Percentiles rank a stretch among this genome's conserved stretches.
Conservation (phyloP, 176 grass and related monocot species). For the Cocos nucifera region DNA sequence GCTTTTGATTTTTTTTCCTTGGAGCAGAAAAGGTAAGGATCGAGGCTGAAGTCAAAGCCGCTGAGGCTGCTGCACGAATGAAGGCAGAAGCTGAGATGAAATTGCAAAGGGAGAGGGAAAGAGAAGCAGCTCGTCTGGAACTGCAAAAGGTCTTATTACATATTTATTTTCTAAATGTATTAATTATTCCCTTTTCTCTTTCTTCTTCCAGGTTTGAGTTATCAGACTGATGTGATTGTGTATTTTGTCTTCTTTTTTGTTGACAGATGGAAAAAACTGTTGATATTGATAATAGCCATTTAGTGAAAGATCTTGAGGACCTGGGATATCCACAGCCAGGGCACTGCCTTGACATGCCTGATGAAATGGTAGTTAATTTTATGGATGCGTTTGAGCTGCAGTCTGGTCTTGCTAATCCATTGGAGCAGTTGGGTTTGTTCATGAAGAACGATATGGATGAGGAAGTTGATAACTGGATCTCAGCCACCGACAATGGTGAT, state of each 20-base stretch:
- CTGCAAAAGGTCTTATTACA: constrained; percentile 43
- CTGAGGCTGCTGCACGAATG: constrained; percentile 47
- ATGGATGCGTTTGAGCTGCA: constrained; percentile 32
- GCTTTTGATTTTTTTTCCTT: neutral
- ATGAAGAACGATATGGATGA: constrained; percentile 62
- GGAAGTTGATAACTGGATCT: constrained; percentile 27
- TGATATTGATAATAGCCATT: constrained; percentile 75
- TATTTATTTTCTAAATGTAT: neutral
- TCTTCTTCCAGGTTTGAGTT: neutral
- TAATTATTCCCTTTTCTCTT: constrained; percentile 3
- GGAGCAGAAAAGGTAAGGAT: constrained; percentile 67
- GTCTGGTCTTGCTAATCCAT: constrained; percentile 35
- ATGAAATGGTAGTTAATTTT: constrained; percentile 33
- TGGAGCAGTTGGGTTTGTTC: constrained; percentile 65
- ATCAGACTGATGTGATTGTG: too few species aligned
- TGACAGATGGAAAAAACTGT: constrained; percentile 77
- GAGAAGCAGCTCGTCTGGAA: constrained; percentile 60
- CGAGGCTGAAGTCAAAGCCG: constrained; percentile 67
- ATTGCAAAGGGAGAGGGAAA: constrained; percentile 54
- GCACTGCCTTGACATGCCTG: constrained; percentile 20
- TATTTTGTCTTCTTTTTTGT: constrained; percentile 4
- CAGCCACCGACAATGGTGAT: constrained; percentile 23
- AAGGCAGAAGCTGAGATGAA: constrained; percentile 52
- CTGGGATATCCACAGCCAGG: constrained; percentile 21
- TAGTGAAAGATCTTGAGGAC: constrained; percentile 51